A percentile compares a stretch with the other conserved stretches of the same genome.
Conservation (phyloP, 2,329 filamentous ascomycete genomes). For the Colletotrichum sp. region DNA sequence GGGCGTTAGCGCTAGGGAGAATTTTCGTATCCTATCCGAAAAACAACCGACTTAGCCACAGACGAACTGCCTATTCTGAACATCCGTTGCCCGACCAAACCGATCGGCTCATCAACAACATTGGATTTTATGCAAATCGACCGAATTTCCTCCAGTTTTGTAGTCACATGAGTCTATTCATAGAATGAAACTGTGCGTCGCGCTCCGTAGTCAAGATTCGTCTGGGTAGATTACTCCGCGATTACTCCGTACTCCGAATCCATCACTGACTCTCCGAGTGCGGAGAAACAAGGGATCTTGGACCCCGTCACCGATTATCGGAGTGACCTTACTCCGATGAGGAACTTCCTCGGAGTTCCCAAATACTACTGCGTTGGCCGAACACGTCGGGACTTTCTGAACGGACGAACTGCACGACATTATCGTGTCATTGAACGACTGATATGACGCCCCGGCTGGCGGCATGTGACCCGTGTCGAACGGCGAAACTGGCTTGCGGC, state of each 20-base stretch:
- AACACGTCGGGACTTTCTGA: neutral
- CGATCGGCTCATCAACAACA: too few relatives aligned
- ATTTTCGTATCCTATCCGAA: neutral
- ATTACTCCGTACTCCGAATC: neutral
- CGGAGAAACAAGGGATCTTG: neutral
- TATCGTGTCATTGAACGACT: neutral
- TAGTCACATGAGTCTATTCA: fast-evolving
- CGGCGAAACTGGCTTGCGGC: neutral
- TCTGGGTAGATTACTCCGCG: neutral
- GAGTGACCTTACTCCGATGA: neutral
- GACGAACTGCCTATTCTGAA: neutral
- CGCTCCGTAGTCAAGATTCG: neutral
- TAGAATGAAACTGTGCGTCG: fast-evolving
- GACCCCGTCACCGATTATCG: neutral
- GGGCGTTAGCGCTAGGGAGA: fast-evolving
- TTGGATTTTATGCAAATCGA: neutral
- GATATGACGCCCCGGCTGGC: neutral
- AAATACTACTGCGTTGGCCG: neutral
- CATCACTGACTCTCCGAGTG: neutral
- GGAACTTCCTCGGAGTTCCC: neutral
- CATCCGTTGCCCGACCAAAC: neutral
- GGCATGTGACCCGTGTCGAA: neutral
- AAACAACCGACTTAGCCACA: neutral
- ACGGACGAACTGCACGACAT: neutral
- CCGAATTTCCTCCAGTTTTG: fast-evolving